phyloP scores from a whole-genome alignment of 1,139 yeast genomes.

The Suhomyces wounanorum region DNA sequence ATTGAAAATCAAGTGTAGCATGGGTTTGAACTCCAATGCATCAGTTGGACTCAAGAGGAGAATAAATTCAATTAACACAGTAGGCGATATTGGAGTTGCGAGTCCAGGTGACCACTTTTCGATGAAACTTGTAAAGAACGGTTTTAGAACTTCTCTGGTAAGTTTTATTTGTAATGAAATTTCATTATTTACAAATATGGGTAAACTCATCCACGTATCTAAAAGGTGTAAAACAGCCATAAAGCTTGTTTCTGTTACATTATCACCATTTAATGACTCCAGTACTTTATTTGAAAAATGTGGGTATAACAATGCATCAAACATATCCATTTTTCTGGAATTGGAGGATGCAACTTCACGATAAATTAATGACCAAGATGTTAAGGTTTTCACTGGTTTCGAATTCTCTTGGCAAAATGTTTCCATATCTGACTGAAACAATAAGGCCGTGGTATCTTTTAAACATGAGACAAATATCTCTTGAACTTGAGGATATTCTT shows the following conservation, averaged over 20 bases:
- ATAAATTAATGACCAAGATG: constrained; percentile 21
- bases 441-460: constrained; percentile 2
- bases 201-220: constrained; percentile 19
- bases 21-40: constrained; percentile 14
- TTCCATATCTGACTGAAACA: constrained; percentile 16
- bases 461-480: constrained; percentile 8
- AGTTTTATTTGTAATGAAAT: constrained; percentile 18
- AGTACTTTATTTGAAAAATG: constrained; percentile 8
- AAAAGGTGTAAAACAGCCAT: constrained; percentile 15
- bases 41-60: constrained; percentile 19
- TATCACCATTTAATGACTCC: constrained; percentile 1
- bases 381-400: constrained; percentile 11
- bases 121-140: constrained; percentile 17
- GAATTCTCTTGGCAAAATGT: constrained; percentile 5
- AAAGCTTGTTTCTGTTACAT: constrained; percentile 10
- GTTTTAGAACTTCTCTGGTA: constrained; percentile 21
- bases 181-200: constrained; percentile 20
- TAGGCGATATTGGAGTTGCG: constrained; percentile 9
- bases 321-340: constrained; percentile 7
- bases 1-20: constrained; percentile 14
- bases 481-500: constrained; percentile 2
- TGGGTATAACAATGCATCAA: constrained; percentile 15
- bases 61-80: constrained; percentile 23
- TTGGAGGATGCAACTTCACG: constrained; percentile 13
- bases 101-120: constrained; percentile 20